Evolutionary conservation across 192 early-diverging fungal species (phyloP).

Genomic region (Coemansia sp.): DNA sequence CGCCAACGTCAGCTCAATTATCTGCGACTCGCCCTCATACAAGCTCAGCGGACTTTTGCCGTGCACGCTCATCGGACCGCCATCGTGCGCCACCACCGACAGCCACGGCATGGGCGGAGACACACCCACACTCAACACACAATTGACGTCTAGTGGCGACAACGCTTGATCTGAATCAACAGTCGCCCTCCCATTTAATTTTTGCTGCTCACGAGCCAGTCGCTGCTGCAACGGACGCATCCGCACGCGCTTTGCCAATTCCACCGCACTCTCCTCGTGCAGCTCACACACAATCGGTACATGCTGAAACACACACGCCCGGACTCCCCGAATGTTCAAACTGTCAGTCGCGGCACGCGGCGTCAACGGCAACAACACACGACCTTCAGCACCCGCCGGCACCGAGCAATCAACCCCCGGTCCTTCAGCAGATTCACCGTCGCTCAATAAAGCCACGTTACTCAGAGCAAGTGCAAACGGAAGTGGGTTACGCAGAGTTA

Average conservation of each 20-base stretch:
- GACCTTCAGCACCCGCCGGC: constrained; percentile 24
- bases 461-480: constrained; percentile 43
- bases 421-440: background rate
- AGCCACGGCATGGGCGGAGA: constrained; percentile 31
- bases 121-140: constrained; percentile 20
- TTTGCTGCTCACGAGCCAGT: constrained; percentile 33
- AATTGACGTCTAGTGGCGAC: constrained; percentile 27
- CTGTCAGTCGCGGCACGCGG: constrained; percentile 19
- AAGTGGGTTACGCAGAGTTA: constrained; percentile 46
- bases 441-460: constrained; percentile 16
- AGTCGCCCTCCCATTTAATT: constrained; percentile 14
- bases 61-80: constrained; percentile 26
- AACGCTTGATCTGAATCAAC: constrained; percentile 3
- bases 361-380: constrained; percentile 27
- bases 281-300: constrained; percentile 24
- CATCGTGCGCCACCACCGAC: constrained; percentile 11
- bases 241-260: constrained; percentile 16
- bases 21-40: constrained; percentile 40
- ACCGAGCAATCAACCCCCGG: constrained; percentile 13
- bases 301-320: constrained; percentile 37
- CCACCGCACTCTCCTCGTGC: constrained; percentile 22
- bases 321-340: constrained; percentile 25
- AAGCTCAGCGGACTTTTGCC: constrained; percentile 37
- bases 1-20: constrained; percentile 25
- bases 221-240: constrained; percentile 31